Evolutionary conservation across 1,284 basidiomycete genomes (phyloP), one percentile per base, ranked within the genome.

Genomic region (Cronartium quercuum): DNA sequence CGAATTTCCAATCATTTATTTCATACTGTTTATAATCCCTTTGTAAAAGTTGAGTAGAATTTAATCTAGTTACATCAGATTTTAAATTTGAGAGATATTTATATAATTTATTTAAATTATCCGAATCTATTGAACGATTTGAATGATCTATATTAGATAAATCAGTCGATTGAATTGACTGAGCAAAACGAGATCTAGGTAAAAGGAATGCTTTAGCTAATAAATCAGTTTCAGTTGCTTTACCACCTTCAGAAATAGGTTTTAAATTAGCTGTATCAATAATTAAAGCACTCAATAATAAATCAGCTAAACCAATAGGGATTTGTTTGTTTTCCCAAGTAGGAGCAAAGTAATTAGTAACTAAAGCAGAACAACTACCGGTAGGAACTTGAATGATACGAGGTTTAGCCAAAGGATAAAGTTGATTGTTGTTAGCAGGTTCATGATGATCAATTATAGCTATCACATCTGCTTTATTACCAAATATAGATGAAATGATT

Each of bases 381-480:
- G 81, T 79, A 0, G 87, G 86, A 2, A 82, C 81, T 57, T 83
- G 81, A 73, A 96, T 85, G 67, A 87, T 82, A 21, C 93, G 86
- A 2, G 90, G 88, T 10, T 85, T 81, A 0, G 92, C 91, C 0
- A 35, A 15, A 10, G 85, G 42, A 79, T 74, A 5, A 80, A 80
- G 81, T 95, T 87, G 2, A 85, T 83, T 0, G 86, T 85, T 78
- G 94, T 35, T 40, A 24, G 55, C 94, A 82, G 98, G 94, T 57
- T 86, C 88, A 81, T 98, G 94, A 81, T 98, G 95, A 81, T 98
- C 95, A n/a, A 98, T 83, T 67, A 98, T 85, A 1, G 90, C 88
- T 0, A 87, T 84, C 4, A 98, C 92, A 9, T 82, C 82, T 6
- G 78, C 75, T 34, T 82, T 80, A 6, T 84, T 81, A 84, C 64